Base-by-base conservation (phyloP, 805 yeast genomes). In the Suhomyces sp. region DNA sequence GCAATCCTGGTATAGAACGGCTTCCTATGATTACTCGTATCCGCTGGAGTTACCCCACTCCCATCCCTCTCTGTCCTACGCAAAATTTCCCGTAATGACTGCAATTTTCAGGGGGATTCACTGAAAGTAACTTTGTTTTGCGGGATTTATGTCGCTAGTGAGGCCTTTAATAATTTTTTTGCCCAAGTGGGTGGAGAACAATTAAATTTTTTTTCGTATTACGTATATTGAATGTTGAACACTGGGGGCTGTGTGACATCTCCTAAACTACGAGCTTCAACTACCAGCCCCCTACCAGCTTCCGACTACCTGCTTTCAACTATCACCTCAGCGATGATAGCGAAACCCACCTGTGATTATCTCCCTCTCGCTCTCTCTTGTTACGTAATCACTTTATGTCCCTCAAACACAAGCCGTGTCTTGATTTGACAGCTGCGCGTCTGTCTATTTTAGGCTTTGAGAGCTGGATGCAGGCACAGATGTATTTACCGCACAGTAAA, bases 91-190 rank as follows among this genome's bases (percentile, higher is more conserved):
- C 17, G 17, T 3, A 31, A n/a, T 31, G 17, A n/a, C 35, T 31
- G 15, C 17, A 31, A 33, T 13, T 15, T 44, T 17, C 46, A 17
- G 27, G 46, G 46, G 46, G 46, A 44, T 44, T 44, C 46, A 13
- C 31, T 44, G 21, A 19, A 25, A 25, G 46, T 44, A 21, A 31
- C 35, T 31, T 31, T 7, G 35, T n/a, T 31, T 31, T 31, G 35
- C 35, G 35, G 35, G 35, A 31, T 31, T 31, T 31, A n/a, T 31
- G 35, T 31, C 35, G 35, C 35, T n/a, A 31, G 35, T 27, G 31
- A 27, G 31, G 31, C 31, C 31, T 27, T 27, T 12, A 27, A 27
- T 10, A 27, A 27, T 3, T 13, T n/a, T 29, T 31, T 31, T n/a
- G 35, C 35, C 35, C 35, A 13, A 31, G 35, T 31, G 35, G 35